Conservation (phyloP, 202 grass and related monocot genomes). For the Eragrostis tef region DNA sequence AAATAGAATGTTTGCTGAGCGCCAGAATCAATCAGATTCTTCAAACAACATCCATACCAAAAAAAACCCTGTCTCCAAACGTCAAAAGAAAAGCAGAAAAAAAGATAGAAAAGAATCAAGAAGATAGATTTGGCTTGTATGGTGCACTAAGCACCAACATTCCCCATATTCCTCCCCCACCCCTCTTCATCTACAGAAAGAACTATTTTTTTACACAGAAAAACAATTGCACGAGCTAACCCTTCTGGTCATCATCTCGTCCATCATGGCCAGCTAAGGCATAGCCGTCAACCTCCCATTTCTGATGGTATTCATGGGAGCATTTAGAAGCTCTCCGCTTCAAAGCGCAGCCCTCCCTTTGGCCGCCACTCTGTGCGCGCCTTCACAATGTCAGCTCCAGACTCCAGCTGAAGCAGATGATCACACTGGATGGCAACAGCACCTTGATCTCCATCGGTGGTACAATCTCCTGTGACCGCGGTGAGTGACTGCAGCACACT, state of each 20-base stretch:
- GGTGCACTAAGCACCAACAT: neutral
- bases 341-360: conserved; percentile 38
- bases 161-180: neutral
- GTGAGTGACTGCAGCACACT: conserved; percentile 71
- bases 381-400: conserved; percentile 75
- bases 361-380: conserved; percentile 80
- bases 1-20: neutral
- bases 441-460: neutral
- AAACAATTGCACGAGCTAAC: neutral
- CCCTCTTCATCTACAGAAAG: neutral
- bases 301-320: neutral
- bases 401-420: conserved; percentile 75
- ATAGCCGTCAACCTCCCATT: neutral
- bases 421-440: neutral
- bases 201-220: conserved; percentile 18
- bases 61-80: neutral
- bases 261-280: neutral
- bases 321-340: neutral
- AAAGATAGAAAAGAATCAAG: neutral
- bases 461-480: conserved; percentile 50
- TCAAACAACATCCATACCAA: conserved; percentile 1
- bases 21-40: neutral
- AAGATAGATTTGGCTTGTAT: neutral
- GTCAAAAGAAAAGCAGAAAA: neutral
- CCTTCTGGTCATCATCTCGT: neutral